Evolutionary conservation across 2,329 filamentous ascomycete genomes (phyloP), one percentile per base, ranked within the genome.

Genomic region (Fragosphaeria purpurea): DNA sequence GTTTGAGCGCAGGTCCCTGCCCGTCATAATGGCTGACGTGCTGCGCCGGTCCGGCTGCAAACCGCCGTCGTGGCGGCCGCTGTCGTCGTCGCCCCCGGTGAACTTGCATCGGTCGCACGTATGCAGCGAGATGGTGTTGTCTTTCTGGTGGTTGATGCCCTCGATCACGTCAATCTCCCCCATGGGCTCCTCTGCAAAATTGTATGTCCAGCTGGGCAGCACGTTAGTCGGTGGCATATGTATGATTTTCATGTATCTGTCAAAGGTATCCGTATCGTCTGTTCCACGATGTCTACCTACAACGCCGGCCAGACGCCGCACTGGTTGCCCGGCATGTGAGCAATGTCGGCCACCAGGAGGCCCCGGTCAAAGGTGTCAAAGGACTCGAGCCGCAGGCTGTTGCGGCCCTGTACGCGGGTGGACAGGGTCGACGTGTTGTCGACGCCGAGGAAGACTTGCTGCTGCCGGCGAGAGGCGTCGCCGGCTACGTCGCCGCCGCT

Each of bases 111-210:
- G 64, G 11, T 65, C 56, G 50, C 60, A 66, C 30, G 74, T 76
- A 61, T 74, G 69, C 49, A 79, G 58, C 45, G 72, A 69, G 65
- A 79, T 67, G 43, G 65, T 62, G 59, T 76, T 74, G 44, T 60
- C 56, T 11, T 59, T 55, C 51, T 71, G 67, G 37, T 61, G 56
- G 45, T 74, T 74, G 50, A 75, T 68, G 33, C 73, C 74, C 60
- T 79, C 75, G 54, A 78, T 72, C 53, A 77, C 75, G 57, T 78
- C 75, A 54, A 79, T 71, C 59, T 77, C 75, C 45, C 73, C 73
- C 47, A 69, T 65, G 32, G 63, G 65, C 30, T 75, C 72, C 71
- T 75, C 77, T 52, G 66, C 58, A 11, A 61, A 58, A 47, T 61
- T 62, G 56, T 56, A 59, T 1, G 55, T 52, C 59, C 60, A 62